Evolutionary conservation across 2,329 filamentous ascomycete genomes (phyloP).

Genomic region (Trichoderma cornu-damae): DNA sequence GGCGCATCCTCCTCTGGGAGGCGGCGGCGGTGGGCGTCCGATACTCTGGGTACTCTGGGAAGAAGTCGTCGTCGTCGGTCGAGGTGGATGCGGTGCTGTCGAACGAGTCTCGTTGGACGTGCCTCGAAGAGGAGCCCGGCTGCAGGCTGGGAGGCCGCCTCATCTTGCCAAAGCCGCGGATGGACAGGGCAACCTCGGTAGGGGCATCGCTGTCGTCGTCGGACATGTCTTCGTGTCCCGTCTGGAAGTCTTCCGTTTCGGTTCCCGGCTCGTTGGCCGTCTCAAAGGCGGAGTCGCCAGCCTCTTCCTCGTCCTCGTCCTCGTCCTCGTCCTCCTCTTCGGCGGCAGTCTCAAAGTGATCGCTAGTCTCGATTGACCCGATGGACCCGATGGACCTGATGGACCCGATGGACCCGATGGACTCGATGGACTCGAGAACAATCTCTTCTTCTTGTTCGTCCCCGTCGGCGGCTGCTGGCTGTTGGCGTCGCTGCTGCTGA

Average conservation of each 20-base stretch:
- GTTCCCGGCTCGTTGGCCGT: conserved; percentile 74
- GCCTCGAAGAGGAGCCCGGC: conserved; percentile 33
- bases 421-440: conserved; percentile 27
- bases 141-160: conserved; percentile 41
- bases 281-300: conserved; percentile 57
- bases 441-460: neutral
- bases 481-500: neutral
- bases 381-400: too few relatives aligned
- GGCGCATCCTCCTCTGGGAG: conserved; percentile 62
- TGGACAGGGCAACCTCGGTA: conserved; percentile 76
- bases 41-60: conserved; percentile 40
- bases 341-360: conserved; percentile 76
- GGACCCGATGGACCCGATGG: too few relatives aligned
- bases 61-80: conserved; percentile 59
- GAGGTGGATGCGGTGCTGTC: conserved; percentile 88
- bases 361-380: conserved; percentile 48
- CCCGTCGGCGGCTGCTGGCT: neutral
- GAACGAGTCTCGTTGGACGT: conserved; percentile 61
- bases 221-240: conserved; percentile 72
- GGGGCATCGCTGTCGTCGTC: conserved; percentile 67
- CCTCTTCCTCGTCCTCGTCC: too few relatives aligned
- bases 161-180: conserved; percentile 40
- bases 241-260: conserved; percentile 93
- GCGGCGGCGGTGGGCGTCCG: conserved; percentile 59
- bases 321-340: conserved; percentile 45